Evolutionary conservation across 2,329 filamentous ascomycete species (phyloP).

Genomic region (Dactylellina cionopaga): DNA sequence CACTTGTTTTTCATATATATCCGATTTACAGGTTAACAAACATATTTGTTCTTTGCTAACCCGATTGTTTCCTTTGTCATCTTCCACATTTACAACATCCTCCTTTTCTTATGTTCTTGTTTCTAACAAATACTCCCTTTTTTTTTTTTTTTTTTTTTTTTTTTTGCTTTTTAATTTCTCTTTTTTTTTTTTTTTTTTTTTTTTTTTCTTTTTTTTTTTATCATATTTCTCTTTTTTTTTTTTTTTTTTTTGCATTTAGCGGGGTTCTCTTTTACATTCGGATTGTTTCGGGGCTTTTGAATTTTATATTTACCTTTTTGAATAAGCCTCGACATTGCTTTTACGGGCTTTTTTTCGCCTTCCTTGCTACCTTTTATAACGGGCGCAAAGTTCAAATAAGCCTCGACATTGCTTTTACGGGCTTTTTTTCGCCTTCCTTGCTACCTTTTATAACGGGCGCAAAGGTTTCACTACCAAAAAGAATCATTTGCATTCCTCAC

Average conservation of each 20-base stretch:
- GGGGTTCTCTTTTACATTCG: conserved; percentile 20
- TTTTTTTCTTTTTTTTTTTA: neutral
- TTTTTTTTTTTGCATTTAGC: conserved; percentile 40
- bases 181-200: neutral
- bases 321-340: neutral
- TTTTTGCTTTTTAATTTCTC: neutral
- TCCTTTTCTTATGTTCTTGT: no score
- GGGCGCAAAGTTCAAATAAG: neutral
- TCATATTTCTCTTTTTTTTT: conserved; percentile 1
- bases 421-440: neutral
- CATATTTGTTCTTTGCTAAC: no score
- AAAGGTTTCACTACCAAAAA: neutral
- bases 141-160: conserved; percentile 23
- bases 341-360: neutral
- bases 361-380: neutral
- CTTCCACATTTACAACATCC: no score
- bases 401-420: conserved; percentile 1
- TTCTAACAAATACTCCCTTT: neutral
- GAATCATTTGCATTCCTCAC: conserved; percentile 23
- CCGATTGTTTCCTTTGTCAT: neutral
- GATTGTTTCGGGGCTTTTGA: conserved; percentile 1
- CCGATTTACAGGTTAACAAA: no score
- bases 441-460: no score
- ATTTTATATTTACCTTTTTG: neutral
- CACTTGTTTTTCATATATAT: neutral